A percentile compares a stretch with the other conserved stretches of the same genome.
These are phyloP conservation scores for Beauveria australis DNA, from an alignment of 2,329 filamentous ascomycete genomes.

Conservation along the genomic window DNA sequence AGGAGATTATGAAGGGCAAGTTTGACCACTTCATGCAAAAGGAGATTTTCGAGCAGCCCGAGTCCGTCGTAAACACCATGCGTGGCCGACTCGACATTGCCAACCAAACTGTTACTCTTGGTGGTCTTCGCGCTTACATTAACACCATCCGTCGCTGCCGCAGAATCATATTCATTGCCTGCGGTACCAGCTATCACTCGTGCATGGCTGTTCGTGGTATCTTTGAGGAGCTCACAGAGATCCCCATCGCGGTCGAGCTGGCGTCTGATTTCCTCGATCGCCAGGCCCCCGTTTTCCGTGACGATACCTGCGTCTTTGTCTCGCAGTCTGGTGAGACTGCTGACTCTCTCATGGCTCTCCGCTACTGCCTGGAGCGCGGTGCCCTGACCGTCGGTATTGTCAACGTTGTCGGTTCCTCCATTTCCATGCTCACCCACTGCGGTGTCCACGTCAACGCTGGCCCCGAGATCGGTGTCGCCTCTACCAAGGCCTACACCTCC, in stretches of 20 bases:
- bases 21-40: constrained; percentile 99
- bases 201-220: constrained; percentile 98
- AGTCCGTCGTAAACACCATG: constrained; percentile 99
- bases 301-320: constrained; percentile 97
- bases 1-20: constrained; percentile 99
- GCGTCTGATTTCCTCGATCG: constrained; percentile 97
- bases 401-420: constrained; percentile 97
- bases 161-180: constrained; percentile 97
- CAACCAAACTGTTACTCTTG: constrained; percentile 92
- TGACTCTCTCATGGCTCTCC: constrained; percentile 91
- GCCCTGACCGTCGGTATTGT: constrained; percentile 96
- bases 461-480: constrained; percentile 96
- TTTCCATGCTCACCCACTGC: constrained; percentile 97
- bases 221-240: constrained; percentile 96
- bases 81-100: constrained; percentile 90
- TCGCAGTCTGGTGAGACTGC: constrained; percentile 98
- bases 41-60: constrained; percentile 99
- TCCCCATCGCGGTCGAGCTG: constrained; percentile 92
- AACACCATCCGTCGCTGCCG: constrained; percentile 92
- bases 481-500: constrained; percentile 98
- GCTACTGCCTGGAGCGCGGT: constrained; percentile 96
- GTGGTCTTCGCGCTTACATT: constrained; percentile 93
- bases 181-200: constrained; percentile 96
- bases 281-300: constrained; percentile 95
- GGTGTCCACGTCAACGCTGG: constrained; percentile 99